These are phyloP conservation scores for Chlorella vulgaris DNA, from an alignment of 139 green algal genomes.

Conservation along the genomic window DNA sequence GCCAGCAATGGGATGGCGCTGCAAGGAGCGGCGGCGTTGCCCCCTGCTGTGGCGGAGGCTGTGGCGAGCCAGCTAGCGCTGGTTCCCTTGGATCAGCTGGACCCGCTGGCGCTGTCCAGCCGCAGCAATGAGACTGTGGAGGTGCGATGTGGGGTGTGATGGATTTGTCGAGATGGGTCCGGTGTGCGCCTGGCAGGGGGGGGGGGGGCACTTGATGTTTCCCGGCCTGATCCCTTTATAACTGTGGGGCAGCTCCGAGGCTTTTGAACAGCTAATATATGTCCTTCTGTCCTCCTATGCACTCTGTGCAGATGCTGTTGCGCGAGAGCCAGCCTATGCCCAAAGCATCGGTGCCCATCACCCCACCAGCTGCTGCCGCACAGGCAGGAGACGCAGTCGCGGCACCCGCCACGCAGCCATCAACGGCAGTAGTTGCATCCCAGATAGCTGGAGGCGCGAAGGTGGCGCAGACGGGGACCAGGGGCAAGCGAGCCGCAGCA, in stretches of 20 bases:
- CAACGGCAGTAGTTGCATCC: too few species aligned
- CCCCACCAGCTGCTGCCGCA: neutral
- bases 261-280: too few species aligned
- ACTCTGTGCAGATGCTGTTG: conserved; percentile 27
- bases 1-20: neutral
- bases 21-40: neutral
- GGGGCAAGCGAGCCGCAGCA: neutral
- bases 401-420: neutral
- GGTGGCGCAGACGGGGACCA: neutral
- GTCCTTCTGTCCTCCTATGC: neutral
- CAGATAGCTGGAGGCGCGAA: neutral
- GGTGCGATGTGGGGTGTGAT: neutral
- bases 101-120: conserved; percentile 16
- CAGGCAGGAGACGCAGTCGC: neutral
- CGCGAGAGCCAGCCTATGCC: conserved; percentile 22
- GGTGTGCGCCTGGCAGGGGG: too few species aligned
- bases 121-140: conserved; percentile 12
- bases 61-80: neutral
- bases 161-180: neutral
- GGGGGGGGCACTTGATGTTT: too few species aligned
- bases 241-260: too few species aligned
- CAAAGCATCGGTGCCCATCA: neutral
- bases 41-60: neutral
- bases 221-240: too few species aligned
- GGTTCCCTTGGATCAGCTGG: conserved; percentile 9